Conservation (phyloP, 768 basidiomycete species). For the Boletus eberwhitei region DNA sequence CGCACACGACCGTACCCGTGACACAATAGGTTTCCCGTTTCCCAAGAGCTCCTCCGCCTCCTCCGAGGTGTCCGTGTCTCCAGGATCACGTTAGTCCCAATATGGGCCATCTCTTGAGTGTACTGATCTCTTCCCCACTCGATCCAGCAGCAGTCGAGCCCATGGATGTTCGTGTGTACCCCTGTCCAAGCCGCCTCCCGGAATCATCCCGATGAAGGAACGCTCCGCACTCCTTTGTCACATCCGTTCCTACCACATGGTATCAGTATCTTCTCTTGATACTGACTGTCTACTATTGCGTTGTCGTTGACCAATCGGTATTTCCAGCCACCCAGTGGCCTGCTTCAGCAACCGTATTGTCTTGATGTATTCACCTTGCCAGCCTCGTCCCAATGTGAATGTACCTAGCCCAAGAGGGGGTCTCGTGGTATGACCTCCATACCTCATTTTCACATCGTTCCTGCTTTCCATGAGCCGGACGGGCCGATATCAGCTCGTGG, state of each 20-base stretch:
- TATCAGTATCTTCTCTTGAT: background rate
- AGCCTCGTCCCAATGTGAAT: background rate
- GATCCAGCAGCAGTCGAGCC: background rate
- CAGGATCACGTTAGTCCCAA: background rate
- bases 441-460: background rate
- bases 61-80: background rate
- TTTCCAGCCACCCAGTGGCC: background rate
- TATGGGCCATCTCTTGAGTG: background rate
- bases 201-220: background rate
- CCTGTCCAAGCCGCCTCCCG: background rate
- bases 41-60: background rate
- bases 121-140: background rate
- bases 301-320: background rate
- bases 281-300: background rate
- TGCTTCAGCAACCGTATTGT: constrained; percentile 1
- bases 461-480: constrained; percentile 5
- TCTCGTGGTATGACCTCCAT: background rate
- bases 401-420: background rate
- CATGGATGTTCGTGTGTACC: background rate
- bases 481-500: background rate
- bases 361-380: background rate
- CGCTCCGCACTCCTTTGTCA: background rate
- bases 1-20: background rate
- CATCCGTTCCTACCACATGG: constrained; percentile 2
- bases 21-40: background rate